Percentiles rank a stretch among this genome's conserved stretches.
These are phyloP conservation scores for Lodderomyces beijingensis DNA, from an alignment of 1,139 yeast species.

Conservation along the genomic window DNA sequence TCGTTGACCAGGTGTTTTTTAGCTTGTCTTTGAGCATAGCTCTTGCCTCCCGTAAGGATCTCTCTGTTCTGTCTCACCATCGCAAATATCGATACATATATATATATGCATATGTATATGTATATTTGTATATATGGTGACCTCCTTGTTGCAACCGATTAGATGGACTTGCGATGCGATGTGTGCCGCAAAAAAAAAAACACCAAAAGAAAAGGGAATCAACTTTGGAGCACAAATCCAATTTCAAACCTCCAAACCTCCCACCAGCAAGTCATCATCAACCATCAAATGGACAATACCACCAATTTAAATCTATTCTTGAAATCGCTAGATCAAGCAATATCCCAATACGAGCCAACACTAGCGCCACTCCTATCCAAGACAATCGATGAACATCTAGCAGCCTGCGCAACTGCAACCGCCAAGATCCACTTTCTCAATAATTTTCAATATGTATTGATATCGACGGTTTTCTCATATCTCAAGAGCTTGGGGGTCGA, in stretches of 20 bases:
- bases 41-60: slow-evolving; percentile 82
- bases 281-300: slow-evolving; percentile 48
- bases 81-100: too few species aligned
- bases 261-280: too few species aligned
- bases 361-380: slow-evolving; percentile 33
- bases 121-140: too few species aligned
- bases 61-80: slow-evolving; percentile 58
- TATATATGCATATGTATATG: too few species aligned
- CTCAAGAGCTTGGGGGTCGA: slow-evolving; percentile 59
- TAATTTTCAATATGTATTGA: slow-evolving; percentile 41
- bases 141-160: background rate
- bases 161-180: too few species aligned
- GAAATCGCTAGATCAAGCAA: slow-evolving; percentile 24
- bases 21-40: slow-evolving; percentile 63
- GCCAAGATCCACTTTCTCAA: slow-evolving; percentile 34
- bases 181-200: too few species aligned
- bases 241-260: too few species aligned
- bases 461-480: slow-evolving; percentile 50
- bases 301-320: slow-evolving; percentile 27
- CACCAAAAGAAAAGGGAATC: too few species aligned
- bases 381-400: slow-evolving; percentile 31
- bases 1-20: slow-evolving; percentile 71
- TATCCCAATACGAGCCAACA: slow-evolving; percentile 25
- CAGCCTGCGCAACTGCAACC: slow-evolving; percentile 24
- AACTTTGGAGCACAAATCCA: too few species aligned